phyloP scores from a whole-genome alignment of 352 stramenopile genomes.

The Phytophthora uliginosa region DNA sequence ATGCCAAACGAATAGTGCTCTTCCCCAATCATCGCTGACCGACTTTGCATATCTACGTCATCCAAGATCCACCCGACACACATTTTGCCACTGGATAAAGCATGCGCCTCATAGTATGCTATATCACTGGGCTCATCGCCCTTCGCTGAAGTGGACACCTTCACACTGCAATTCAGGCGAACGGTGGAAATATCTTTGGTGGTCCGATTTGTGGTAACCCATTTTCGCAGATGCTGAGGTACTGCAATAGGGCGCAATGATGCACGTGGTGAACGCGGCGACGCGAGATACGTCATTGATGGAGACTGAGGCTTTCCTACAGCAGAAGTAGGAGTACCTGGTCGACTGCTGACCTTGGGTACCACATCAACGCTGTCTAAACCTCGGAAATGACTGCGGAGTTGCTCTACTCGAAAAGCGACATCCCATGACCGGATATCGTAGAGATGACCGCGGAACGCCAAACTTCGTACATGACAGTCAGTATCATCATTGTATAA shows the following conservation, averaged over 20 bases:
- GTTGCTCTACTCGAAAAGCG: constrained; percentile 59
- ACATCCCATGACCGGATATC: constrained; percentile 76
- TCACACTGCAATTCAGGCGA: constrained; percentile 42
- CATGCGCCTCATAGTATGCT: constrained; percentile 67
- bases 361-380: constrained; percentile 46
- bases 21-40: constrained; percentile 54
- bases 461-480: not conserved
- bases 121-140: not conserved
- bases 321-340: constrained; percentile 33
- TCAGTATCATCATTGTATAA: not conserved
- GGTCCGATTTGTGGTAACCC: constrained; percentile 67
- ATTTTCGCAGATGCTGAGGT: constrained; percentile 54
- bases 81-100: constrained; percentile 60
- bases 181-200: constrained; percentile 52
- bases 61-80: constrained; percentile 63
- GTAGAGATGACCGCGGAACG: constrained; percentile 52
- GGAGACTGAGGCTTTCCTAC: constrained; percentile 23
- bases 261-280: constrained; percentile 50
- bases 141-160: not conserved
- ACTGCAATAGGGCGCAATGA: constrained; percentile 37
- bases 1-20: constrained; percentile 50
- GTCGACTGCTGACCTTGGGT: constrained; percentile 24
- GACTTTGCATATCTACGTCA: constrained; percentile 11
- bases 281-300: constrained; percentile 32
- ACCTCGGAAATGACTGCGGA: constrained; percentile 60